Evolutionary conservation across 257 asterid species (phyloP), one percentile per base, ranked within the genome.

Genomic region (Leptodermis oblonga): DNA sequence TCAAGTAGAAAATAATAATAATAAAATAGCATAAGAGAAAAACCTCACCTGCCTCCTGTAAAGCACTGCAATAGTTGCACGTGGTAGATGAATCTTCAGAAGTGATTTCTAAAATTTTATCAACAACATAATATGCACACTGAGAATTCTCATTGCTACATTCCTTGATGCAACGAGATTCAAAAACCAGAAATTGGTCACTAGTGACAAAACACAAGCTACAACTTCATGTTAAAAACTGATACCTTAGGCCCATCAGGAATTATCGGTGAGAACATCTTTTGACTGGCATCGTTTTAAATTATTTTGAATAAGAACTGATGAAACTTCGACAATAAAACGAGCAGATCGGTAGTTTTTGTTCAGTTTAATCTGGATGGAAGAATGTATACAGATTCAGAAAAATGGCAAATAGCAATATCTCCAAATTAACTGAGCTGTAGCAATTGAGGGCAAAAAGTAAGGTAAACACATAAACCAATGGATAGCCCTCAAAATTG

Each of bases 41-140:
- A 77, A 63, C 85, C 80, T 82, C 73, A 88, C 98, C 98, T 90
- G 98, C 89, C 97, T 90, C 86, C 97, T 77, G 86, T 87, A 90
- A 70, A 92, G 95, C 81, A 92, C 86, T 53, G 93, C 98, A 73
- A 84, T 75, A 88, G 58, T 91, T 80, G 86, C 86, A 75, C 71
- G 79, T 90, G 49, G 72, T 74, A 70, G 92, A 77, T 75, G 93
- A 85, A 76, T 74, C 73, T 75, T 78, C 95, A 72, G 93, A 82
- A 76, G 87, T 66, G 62, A 92, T 79, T 82, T 87, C 95, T 80
- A 90, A 82, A 81, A 92, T 80, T 88, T 90, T 88, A 76, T 92
- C 98, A 74, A 90, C 90, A 73, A 92, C 93, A n/a, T n/a, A n/a
- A 86, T 81, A 92, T 68, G 96, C 85, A 76, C 98, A 92, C 43